Evolutionary conservation across 2,329 filamentous ascomycete genomes (phyloP), one percentile per base, ranked within the genome.

Genomic region (Daldinia eschscholtzii): DNA sequence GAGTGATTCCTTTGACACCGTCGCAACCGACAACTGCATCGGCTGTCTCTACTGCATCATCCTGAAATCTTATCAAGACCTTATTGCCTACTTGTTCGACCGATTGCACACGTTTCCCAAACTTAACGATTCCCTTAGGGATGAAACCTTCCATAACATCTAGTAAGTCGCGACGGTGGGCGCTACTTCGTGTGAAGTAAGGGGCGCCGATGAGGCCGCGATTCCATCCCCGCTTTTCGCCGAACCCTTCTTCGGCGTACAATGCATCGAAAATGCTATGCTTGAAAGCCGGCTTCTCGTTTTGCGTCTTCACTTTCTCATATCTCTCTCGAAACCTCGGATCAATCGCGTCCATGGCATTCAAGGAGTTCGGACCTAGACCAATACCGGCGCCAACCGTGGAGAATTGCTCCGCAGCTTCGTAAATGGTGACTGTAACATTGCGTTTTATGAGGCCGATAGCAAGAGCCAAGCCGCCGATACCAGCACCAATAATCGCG

Each of bases 211-310:
- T 77, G 10, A 76, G 75, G 7, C 77, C 80, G 1, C 79, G 77
- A 23, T 72, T 78, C 79, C 80, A 82, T 12, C 76, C 75, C 42
- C 79, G 74, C 48, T 75, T 76, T 48, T 77, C 74, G n/a, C 80
- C 81, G 37, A 83, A 76, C 0, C 80, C 80, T n/a, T 80, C 76
- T 61, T 82, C 76, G 12, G 80, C 77, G 33, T 79, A 77, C 60
- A 83, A 72, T 1, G 79, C 82, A 46, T 83, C 81, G 64, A 83
- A 80, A 65, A 82, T 77, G 46, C 80, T 77, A 60, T 84, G 75
- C 57, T 78, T 73, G 18, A 80, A 79, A 33, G 80, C 76, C 1
- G 77, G 74, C 23, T 69, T 77, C 62, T 79, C 76, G 63, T 84
- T 83, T 9, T 76, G 78, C 6, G 80, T 79, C 50, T 79, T 79